These are phyloP conservation scores for Colletotrichum paranaense DNA, from an alignment of 2,329 filamentous ascomycete genomes.

Conservation along the genomic window DNA sequence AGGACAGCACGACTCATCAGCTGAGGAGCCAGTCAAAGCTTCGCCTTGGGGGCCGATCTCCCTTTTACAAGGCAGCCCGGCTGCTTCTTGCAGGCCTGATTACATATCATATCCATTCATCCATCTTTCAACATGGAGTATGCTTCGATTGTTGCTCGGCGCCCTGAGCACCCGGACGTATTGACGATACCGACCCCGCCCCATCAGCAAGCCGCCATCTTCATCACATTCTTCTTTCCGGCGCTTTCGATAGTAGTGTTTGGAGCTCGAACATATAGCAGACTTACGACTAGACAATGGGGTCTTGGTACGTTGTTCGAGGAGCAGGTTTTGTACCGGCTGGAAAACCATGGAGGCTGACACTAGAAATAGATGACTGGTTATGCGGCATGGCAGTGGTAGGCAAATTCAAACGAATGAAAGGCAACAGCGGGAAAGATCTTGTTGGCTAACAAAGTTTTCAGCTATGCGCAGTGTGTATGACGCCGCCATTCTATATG, in stretches of 20 bases:
- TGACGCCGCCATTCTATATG: slow-evolving; percentile 41
- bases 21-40: slow-evolving; percentile 9
- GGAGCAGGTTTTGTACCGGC: neutral
- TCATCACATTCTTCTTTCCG: slow-evolving; percentile 47
- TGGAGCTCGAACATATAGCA: slow-evolving; percentile 40
- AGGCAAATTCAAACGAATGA: neutral
- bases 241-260: slow-evolving; percentile 42
- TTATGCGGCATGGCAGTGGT: slow-evolving; percentile 42
- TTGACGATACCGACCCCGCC: slow-evolving; percentile 45
- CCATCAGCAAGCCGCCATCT: slow-evolving; percentile 44
- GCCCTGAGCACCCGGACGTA: slow-evolving; percentile 40
- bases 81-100: neutral
- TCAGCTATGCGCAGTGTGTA: slow-evolving; percentile 35
- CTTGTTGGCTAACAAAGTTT: neutral
- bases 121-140: slow-evolving; percentile 12
- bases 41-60: slow-evolving; percentile 10
- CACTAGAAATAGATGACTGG: slow-evolving; percentile 39
- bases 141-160: slow-evolving; percentile 14
- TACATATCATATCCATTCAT: no score
- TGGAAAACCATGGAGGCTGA: neutral
- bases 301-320: slow-evolving; percentile 40
- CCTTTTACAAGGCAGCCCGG: neutral
- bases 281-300: slow-evolving; percentile 40
- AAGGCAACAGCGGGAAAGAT: neutral
- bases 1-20: slow-evolving; percentile 2